Conservation (phyloP, 176 grass and related monocot species). For the Musa schizocarpa region DNA sequence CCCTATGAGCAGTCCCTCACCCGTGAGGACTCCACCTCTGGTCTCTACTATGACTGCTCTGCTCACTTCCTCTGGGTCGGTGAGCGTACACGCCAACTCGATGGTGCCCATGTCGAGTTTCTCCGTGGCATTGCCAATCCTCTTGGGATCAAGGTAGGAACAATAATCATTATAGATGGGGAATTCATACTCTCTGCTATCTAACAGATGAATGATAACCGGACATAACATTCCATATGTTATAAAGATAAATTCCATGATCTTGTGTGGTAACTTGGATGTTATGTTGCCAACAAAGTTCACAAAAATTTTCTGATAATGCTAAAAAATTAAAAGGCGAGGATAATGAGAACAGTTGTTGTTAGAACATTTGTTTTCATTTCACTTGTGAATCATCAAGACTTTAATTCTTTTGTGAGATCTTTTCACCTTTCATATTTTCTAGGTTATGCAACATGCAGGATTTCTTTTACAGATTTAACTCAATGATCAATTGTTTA, state of each 20-base stretch:
- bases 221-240: no score
- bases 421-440: not conserved
- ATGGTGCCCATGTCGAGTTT: conserved; percentile 83
- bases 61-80: conserved; percentile 89
- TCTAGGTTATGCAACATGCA: not conserved
- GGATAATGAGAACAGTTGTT: not conserved
- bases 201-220: not conserved
- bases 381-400: not conserved
- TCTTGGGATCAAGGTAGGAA: conserved; percentile 77
- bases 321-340: not conserved
- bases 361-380: not conserved
- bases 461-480: not conserved
- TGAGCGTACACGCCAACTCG: conserved; percentile 87
- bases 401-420: not conserved
- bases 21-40: conserved; percentile 77
- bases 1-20: conserved; percentile 81
- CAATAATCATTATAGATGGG: no score
- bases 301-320: not conserved
- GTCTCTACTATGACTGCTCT: conserved; percentile 74
- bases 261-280: not conserved
- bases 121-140: conserved; percentile 79
- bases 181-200: not conserved
- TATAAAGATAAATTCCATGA: no score
- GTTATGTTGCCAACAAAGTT: not conserved
- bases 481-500: not conserved